A percentile compares a stretch with the other conserved stretches of the same genome.
Evolutionary conservation across 2,329 filamentous ascomycete species (phyloP).

Genomic region (Claviceps sp.): DNA sequence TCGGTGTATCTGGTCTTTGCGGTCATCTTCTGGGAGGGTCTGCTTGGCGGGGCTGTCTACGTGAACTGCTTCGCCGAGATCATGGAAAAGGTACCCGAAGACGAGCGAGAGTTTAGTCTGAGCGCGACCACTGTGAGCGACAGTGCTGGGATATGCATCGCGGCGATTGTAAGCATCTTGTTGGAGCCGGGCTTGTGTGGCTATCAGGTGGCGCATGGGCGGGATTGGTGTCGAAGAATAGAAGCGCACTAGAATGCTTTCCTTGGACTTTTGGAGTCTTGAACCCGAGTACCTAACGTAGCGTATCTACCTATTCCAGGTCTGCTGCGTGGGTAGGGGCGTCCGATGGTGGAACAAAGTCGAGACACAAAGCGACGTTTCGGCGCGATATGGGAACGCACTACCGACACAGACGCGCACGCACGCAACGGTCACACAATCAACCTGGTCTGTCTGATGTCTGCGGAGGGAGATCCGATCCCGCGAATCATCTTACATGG

Average conservation of each 20-base stretch:
- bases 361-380: too few species aligned
- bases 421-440: background rate
- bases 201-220: conserved; percentile 72
- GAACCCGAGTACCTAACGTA: too few species aligned
- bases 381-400: background rate
- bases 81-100: conserved; percentile 61
- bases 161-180: conserved; percentile 69
- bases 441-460: background rate
- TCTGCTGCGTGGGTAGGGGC: background rate
- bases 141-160: conserved; percentile 78
- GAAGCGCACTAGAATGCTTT: conserved; percentile 16
- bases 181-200: conserved; percentile 72
- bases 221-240: conserved; percentile 56
- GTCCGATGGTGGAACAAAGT: too few species aligned
- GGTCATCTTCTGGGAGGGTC: conserved; percentile 85
- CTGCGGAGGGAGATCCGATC: background rate
- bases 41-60: conserved; percentile 84
- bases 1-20: conserved; percentile 75
- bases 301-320: too few species aligned
- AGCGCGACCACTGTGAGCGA: conserved; percentile 87
- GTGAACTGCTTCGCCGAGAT: conserved; percentile 95
- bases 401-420: background rate
- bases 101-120: conserved; percentile 82
- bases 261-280: too few species aligned
- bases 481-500: background rate